Base-by-base conservation (phyloP, 495 filamentous ascomycete species). In the Tricharina praecox region DNA sequence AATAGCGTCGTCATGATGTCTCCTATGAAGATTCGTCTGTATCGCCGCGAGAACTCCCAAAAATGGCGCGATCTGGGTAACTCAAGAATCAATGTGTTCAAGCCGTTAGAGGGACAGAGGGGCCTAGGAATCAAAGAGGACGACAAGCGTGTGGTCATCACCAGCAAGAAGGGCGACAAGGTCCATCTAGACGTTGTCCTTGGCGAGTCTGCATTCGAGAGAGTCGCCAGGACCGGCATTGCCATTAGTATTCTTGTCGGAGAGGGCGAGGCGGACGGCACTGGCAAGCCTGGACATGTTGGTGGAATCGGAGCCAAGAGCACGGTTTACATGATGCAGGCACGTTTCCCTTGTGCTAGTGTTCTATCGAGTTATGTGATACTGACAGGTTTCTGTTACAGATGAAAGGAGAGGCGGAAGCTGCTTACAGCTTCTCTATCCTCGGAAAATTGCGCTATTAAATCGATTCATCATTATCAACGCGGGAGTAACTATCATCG, bases 1-100 rank as follows among this genome's bases (percentile, higher is more conserved):
- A 45, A 45, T 2, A 28, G 42, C 9, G 37, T 40, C 15, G 36
- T 52, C 21, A 23, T 23, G 4, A 51, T 53, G 39, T 23, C 48
- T 42, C 49, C 37, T 1, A 74, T 86, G 39, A 86, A 90, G 52
- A 81, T 82, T 53, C 75, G 84, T 20, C 72, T 94, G 26, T 93
- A 95, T 63, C 62, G 77, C 15, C 78, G 85, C 33, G 79, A 87
- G 44, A 74, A 75, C 2, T 68, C 75, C 18, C 77, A 76, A 28
- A 83, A 81, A 57, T 97, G 90, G 90, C 75, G 81, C 23, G 87
- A 95, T 54, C 78, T 88, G 68, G 87, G 88, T 45, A 76, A 81
- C 38, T 87, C 86, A 41, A 69, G 77, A 23, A 63, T 97, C 25
- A 81, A 79, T 24, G 85, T 96, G 56, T 76, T 81, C 63, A 79